These are phyloP conservation scores for Tympanopsis confertula DNA, from an alignment of 2,329 filamentous ascomycete species.

Conservation along the genomic window DNA sequence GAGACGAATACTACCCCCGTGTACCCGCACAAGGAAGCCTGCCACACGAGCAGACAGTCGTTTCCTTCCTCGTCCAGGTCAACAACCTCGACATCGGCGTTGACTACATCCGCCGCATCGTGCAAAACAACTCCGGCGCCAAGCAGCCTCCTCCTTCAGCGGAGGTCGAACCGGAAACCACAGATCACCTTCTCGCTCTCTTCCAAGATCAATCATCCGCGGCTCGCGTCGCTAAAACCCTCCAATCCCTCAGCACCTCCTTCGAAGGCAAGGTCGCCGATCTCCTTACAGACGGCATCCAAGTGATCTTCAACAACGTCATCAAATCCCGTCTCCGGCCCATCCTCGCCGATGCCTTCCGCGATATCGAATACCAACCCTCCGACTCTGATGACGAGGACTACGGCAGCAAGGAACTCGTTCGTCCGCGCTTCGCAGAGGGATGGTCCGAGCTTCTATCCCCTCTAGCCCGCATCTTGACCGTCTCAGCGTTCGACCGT, in stretches of 20 bases:
- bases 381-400: constrained; percentile 37
- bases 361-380: constrained; percentile 76
- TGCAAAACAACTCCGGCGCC: constrained; percentile 49
- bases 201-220: constrained; percentile 77
- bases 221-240: constrained; percentile 51
- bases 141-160: constrained; percentile 5
- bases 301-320: constrained; percentile 78
- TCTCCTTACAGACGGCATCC: constrained; percentile 71
- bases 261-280: constrained; percentile 73
- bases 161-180: constrained; percentile 14
- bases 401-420: constrained; percentile 45
- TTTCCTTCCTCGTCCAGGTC: constrained; percentile 82
- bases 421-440: constrained; percentile 68
- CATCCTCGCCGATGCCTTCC: constrained; percentile 77
- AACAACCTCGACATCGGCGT: constrained; percentile 91
- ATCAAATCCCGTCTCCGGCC: constrained; percentile 75
- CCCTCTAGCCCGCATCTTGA: constrained; percentile 77
- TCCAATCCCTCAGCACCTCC: constrained; percentile 56
- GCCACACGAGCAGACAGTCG: constrained; percentile 77
- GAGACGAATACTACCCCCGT: constrained; percentile 82
- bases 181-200: constrained; percentile 41
- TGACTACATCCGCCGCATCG: constrained; percentile 81
- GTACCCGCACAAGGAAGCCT: constrained; percentile 65
- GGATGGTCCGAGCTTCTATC: constrained; percentile 79
- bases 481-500: constrained; percentile 61